Evolutionary conservation across 1,284 basidiomycete genomes (phyloP), one percentile per base, ranked within the genome.

Genomic region (Trametes hirsuta): DNA sequence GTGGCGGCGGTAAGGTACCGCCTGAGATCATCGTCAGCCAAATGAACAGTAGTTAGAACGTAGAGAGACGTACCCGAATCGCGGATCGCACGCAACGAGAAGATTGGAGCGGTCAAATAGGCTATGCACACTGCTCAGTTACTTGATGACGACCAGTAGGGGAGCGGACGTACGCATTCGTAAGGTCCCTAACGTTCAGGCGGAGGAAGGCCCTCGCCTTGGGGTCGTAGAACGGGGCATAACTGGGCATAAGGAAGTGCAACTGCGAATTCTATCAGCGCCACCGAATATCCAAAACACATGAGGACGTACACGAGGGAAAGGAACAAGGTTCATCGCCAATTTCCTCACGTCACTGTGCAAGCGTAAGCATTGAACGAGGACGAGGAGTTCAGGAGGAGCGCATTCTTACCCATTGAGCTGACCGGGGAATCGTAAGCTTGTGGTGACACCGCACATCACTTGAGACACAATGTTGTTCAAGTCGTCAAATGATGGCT

Each of bases 341-440:
- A 98, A 85, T 77, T 98, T 98, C 63, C 95, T 87, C 55, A 98
- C 80, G 74, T 98, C 95, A 55, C 94, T 95, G 60, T n/a, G 50
- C 21, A 34, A 39, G 45, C 55, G 12, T 61, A 47, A 40, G 24
- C 5, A 44, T 24, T 15, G 30, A 41, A 41, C 46, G 30, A 18
- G 4, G 22, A 14, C 41, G 30, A 18, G 4, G 22, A 14, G 35
- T 34, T 9, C n/a, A 49, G 8, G n/a, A 22, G 4, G 41, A 2
- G 40, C 15, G 15, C 15, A 8, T 35, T 70, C 81, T 3, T 64
- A 89, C 89, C 89, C 91, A 75, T 97, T 97, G 61, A 97, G 81
- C 75, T 96, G 93, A 54, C 96, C 96, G 36, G 95, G 94, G 85
- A 97, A 96, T 46, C 95, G 91, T 63, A 97, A 79, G 72, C 90